Evolutionary conservation across 2,329 filamentous ascomycete species (phyloP), one percentile per base, ranked within the genome.

Genomic region (Clarireedia monteithiana): DNA sequence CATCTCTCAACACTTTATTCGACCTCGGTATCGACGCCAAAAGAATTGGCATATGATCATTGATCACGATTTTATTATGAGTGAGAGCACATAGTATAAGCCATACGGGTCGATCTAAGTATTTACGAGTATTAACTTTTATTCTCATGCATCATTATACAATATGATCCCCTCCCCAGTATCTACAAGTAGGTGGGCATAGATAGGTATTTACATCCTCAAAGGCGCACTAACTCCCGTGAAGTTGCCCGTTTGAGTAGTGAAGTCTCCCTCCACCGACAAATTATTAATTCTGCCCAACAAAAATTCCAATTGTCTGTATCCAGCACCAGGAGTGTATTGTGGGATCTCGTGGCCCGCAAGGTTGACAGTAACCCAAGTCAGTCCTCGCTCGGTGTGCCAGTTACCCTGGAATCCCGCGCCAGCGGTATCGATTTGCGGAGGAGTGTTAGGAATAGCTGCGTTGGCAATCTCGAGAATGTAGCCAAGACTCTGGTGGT

Each of bases 331-430:
- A 0, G 82, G 81, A 23, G 77, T 75, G 63, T 83, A 84, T 65
- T 83, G 77, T 0, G 74, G 74, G 2, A 71, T 70, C 75, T 78
- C 77, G 70, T 84, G 78, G 0, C 83, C 83, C 2, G 71, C 70
- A 24, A 80, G 60, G 23, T 74, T 72, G 45, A 85, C 77, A 36
- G 78, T 76, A 4, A 77, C 76, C 59, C 77, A 84, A 0, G 84
- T 87, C 53, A 88, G 68, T 6, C 81, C 81, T 47, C 84, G 72
- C 71, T 88, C 84, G 0, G 79, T 84, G 60, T 82, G 77, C 58
- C 74, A 78, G 0, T 74, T 75, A 2, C 84, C 84, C 70, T 64
- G 62, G 4, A 57, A 57, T 6, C 66, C 66, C 0, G 60, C 60
- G 3, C 66, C 66, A 9, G 66, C 67, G 1, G 63, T 66, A 53